Conservation (phyloP, 164 flowering plant genomes). For the Euptelea pleiosperma region DNA sequence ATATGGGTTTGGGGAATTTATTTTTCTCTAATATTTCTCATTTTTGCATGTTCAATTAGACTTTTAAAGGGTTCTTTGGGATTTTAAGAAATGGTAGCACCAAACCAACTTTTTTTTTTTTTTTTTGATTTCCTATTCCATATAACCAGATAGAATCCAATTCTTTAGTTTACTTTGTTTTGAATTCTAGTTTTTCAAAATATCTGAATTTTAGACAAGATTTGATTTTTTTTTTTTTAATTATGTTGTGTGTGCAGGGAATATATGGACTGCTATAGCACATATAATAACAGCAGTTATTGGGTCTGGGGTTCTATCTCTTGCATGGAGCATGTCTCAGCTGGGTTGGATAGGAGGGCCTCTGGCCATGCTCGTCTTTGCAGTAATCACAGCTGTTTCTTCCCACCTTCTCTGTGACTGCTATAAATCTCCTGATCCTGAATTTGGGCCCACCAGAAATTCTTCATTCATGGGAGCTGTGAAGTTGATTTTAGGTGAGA, state of each 20-base stretch:
- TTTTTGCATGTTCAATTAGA: no score
- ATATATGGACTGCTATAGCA: constrained; percentile 36
- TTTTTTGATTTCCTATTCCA: no score
- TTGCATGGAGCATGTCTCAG: constrained; percentile 42
- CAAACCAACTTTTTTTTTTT: no score
- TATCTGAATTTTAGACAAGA: no score
- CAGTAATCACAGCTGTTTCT: constrained; percentile 42
- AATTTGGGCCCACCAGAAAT: constrained; percentile 36
- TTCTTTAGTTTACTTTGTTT: no score
- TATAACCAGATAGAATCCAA: no score
- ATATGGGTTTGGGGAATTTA: no score
- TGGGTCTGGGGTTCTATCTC: constrained; percentile 52
- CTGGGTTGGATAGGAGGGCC: constrained; percentile 58
- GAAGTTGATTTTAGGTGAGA: constrained; percentile 21
- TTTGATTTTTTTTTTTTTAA: not conserved
- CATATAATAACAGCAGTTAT: constrained; percentile 53
- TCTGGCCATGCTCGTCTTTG: constrained; percentile 28
- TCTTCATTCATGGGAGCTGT: constrained; percentile 41
- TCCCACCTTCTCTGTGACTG: constrained; percentile 49
- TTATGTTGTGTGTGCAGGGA: no score
- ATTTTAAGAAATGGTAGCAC: not conserved
- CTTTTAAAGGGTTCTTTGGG: not conserved
- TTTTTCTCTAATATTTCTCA: no score
- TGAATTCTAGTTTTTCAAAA: not conserved
- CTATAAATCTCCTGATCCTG: constrained; percentile 57